These are phyloP conservation scores for Saccharum hybrid DNA, from an alignment of 202 grass and related monocot species.

Conservation along the genomic window DNA sequence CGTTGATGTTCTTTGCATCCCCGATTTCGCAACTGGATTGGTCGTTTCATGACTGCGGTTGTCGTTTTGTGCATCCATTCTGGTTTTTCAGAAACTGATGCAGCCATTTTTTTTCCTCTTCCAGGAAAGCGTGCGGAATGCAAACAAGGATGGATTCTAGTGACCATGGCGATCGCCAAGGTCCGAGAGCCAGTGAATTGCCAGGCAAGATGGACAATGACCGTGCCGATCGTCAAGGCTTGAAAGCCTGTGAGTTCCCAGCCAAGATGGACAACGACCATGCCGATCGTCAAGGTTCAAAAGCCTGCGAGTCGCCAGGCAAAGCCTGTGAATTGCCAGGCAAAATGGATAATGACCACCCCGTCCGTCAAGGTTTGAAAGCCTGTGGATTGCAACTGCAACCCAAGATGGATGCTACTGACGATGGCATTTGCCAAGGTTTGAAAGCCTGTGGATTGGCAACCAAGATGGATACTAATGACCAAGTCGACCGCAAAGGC, in stretches of 20 bases:
- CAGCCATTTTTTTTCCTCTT: not conserved
- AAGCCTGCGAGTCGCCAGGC: not conserved
- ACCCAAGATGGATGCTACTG: not conserved
- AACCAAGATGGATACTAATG: not conserved
- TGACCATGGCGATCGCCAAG: conserved; percentile 17
- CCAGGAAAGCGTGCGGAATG: conserved; percentile 39
- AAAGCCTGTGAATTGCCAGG: not conserved
- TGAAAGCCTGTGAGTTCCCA: not conserved
- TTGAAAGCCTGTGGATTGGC: not conserved
- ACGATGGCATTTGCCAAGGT: not conserved
- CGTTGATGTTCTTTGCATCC: not conserved
- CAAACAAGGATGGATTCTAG: conserved; percentile 25
- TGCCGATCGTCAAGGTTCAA: not conserved
- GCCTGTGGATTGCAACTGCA: no score
- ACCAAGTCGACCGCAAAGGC: not conserved
- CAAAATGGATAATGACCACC: not conserved
- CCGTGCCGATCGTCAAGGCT: conserved; percentile 12
- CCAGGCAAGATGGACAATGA: conserved; percentile 6
- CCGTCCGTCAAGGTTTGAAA: not conserved
- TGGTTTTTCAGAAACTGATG: not conserved
- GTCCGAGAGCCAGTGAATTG: conserved; percentile 15
- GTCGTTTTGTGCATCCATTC: not conserved
- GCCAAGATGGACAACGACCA: not conserved
- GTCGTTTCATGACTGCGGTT: not conserved
- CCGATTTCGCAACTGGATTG: not conserved